Percentiles rank a stretch among this genome's conserved stretches.
phyloP scores from a whole-genome alignment of 2,329 filamentous ascomycete genomes.

The Stachybotrys elegans region DNA sequence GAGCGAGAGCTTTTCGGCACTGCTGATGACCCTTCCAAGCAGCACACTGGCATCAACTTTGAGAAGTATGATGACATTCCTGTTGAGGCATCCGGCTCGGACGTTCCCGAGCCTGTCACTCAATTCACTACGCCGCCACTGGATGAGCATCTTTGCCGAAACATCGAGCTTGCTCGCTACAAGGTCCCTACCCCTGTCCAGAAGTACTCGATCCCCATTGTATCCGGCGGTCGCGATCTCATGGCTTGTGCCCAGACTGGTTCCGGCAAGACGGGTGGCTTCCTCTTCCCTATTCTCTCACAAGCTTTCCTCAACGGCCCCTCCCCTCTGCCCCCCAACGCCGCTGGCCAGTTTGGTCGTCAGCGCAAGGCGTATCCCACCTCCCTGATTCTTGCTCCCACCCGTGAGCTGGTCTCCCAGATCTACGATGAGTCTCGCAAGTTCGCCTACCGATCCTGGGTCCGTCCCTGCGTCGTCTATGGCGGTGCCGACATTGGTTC shows the following conservation, averaged over 20 bases:
- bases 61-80: slow-evolving; percentile 99
- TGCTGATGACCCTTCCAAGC: slow-evolving; percentile 86
- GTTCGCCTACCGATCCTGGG: slow-evolving; percentile 98
- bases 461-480: slow-evolving; percentile 96
- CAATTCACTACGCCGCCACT: slow-evolving; percentile 92
- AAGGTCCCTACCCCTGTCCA: slow-evolving; percentile 95
- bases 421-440: slow-evolving; percentile 98
- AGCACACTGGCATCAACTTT: slow-evolving; percentile 99
- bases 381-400: slow-evolving; percentile 90
- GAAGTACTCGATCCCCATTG: slow-evolving; percentile 99
- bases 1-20: slow-evolving; percentile 95
- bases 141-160: slow-evolving; percentile 86
- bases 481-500: slow-evolving; percentile 98
- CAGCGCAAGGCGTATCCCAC: slow-evolving; percentile 98
- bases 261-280: slow-evolving; percentile 99
- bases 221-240: slow-evolving; percentile 94
- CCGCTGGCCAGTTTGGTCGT: slow-evolving; percentile 72
- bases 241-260: slow-evolving; percentile 99
- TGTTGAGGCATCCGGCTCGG: slow-evolving; percentile 89
- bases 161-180: slow-evolving; percentile 93
- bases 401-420: slow-evolving; percentile 96
- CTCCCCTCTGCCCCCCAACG: slow-evolving; percentile 58
- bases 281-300: slow-evolving; percentile 98
- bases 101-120: slow-evolving; percentile 87
- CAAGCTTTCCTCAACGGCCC: slow-evolving; percentile 92